Evolutionary conservation across 148 eudicot genomes (phyloP), one percentile per base, ranked within the genome.

Genomic region (Camellia granthamiana): DNA sequence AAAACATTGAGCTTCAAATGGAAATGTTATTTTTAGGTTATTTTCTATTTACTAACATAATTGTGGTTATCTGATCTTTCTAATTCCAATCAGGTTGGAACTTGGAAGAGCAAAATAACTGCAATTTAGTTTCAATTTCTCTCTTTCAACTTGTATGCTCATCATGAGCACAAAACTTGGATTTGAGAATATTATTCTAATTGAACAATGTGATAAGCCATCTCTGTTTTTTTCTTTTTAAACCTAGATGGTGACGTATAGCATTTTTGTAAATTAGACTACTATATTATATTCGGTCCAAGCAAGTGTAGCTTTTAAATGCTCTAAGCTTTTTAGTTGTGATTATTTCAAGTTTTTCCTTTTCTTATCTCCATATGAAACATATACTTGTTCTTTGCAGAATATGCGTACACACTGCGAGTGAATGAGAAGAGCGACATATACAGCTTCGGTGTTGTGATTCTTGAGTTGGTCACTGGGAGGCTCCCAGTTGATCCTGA

Each of bases 391-490:
- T 64, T 58, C 69, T 54, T 75, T 80, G 80, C 94, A 95, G 98
- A 95, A 85, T 95, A 95, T 81, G 98, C 97, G 38, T 95, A 95
- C 72, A 92, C 98, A 0, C 94, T 95, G 7, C 91, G 97, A 23
- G 98, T 95, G 80, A 95, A 95, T 1, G 97, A 95, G 85, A 95
- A 92, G 92, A 95, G 98, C 18, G 98, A 95, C 85, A 93, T 84
- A 19, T 95, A 93, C 79, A 95, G 98, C 84, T 95, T 92, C 21
- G 98, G 98, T 0, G 94, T 95, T 59, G 98, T 95, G 0, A 83
- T 95, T 9, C 85, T 95, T 3, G 98, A 95, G 78, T 65, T 95
- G 51, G 92, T 95, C 5, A 92, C 98, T 0, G 94, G 98, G 10
- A 93, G 87, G 65, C 92, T 81, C 61, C 97, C 97, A 0, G 89